phyloP scores from a whole-genome alignment of 1,284 basidiomycete species.

The Pascua guehoae region DNA sequence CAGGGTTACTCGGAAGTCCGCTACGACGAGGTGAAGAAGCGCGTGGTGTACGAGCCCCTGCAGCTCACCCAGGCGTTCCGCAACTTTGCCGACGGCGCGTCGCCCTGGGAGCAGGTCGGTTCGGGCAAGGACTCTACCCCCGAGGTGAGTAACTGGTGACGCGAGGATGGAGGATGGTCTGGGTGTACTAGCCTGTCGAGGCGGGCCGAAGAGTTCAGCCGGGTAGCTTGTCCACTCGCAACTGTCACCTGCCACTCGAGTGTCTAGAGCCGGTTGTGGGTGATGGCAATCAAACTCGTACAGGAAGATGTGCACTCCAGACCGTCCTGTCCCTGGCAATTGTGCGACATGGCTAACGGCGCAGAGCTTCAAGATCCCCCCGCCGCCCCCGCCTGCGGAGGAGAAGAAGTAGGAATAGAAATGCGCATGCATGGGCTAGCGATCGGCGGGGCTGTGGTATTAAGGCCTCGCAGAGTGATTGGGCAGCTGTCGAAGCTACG shows the following conservation, averaged over 20 bases:
- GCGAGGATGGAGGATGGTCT: no score
- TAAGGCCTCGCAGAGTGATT: no score
- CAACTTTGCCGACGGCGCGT: constrained; percentile 83
- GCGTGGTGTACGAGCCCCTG: constrained; percentile 95
- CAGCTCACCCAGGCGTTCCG: constrained; percentile 98
- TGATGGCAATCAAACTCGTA: background rate
- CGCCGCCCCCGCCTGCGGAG: constrained; percentile 46
- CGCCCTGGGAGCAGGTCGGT: constrained; percentile 97
- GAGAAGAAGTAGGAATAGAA: constrained; percentile 32
- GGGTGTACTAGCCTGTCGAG: no score
- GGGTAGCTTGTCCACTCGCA: no score
- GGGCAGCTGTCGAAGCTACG: no score
- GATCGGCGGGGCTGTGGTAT: no score
- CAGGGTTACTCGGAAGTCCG: constrained; percentile 94
- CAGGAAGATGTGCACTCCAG: background rate
- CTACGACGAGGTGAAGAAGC: constrained; percentile 98
- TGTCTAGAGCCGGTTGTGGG: background rate
- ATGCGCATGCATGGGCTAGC: background rate
- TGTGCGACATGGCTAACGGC: background rate
- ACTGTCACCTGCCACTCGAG: background rate
- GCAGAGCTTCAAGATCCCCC: constrained; percentile 49
- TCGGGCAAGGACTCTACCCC: constrained; percentile 57
- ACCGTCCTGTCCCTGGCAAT: background rate
- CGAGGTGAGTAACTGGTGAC: constrained; percentile 20
- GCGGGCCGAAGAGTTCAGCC: no score